phyloP scores from a whole-genome alignment of 1,139 yeast genomes.

The Magnusiomyces suaveolens region DNA sequence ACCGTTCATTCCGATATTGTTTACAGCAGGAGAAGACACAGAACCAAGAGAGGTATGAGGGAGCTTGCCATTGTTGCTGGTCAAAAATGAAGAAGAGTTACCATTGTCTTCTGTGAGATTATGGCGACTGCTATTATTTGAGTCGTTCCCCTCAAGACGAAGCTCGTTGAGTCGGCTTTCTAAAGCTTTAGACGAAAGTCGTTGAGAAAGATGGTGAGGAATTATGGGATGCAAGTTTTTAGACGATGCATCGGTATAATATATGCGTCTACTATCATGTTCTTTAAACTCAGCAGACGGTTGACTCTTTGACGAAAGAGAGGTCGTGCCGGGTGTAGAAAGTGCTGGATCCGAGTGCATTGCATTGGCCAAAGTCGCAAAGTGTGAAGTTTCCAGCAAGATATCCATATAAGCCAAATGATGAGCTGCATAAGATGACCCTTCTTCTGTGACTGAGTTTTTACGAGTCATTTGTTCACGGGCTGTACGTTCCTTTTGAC shows the following conservation, averaged over 20 bases:
- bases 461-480: conserved; percentile 29
- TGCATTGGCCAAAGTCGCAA: not conserved
- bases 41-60: not conserved
- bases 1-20: not conserved
- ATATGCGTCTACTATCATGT: not conserved
- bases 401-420: conserved; percentile 12
- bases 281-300: not conserved
- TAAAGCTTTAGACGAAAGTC: not conserved
- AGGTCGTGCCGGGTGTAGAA: not conserved
- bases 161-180: too few species aligned
- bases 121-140: too few species aligned
- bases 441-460: conserved; percentile 16
- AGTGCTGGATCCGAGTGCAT: not conserved
- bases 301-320: not conserved
- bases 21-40: not conserved
- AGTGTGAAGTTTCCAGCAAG: conserved; percentile 1
- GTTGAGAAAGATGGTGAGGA: not conserved
- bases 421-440: conserved; percentile 6
- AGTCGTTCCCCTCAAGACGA: too few species aligned
- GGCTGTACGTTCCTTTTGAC: conserved; percentile 28
- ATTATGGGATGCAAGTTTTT: not conserved
- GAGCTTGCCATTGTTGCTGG: not conserved
- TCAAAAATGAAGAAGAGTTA: not conserved
- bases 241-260: not conserved
- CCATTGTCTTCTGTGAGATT: too few species aligned